These are phyloP conservation scores for Aspergillus steynii DNA, from an alignment of 495 filamentous ascomycete genomes.

Conservation along the genomic window DNA sequence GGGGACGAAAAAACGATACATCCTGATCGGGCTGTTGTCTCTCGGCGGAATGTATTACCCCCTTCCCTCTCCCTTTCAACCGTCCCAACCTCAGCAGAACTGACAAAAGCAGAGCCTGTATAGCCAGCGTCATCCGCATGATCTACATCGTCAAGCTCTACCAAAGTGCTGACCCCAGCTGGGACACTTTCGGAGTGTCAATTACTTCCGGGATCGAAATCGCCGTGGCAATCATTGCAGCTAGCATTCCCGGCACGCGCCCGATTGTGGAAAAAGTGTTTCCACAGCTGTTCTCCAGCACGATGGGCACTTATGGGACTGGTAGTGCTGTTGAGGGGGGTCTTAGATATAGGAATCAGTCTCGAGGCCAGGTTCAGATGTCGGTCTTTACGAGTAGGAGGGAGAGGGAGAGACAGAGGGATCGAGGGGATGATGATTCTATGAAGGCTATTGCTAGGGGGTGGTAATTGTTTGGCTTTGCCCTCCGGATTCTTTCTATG, in stretches of 20 bases:
- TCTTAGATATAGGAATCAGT: neutral
- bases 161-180: conserved; percentile 13
- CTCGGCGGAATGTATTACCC: conserved; percentile 13
- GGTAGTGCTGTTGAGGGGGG: too few species aligned
- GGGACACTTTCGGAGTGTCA: conserved; percentile 14
- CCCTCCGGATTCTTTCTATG: too few species aligned
- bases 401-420: too few species aligned
- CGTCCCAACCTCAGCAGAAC: neutral
- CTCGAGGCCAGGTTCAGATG: neutral
- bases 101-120: conserved; percentile 11
- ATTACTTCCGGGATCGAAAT: conserved; percentile 16
- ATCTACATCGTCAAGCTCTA: conserved; percentile 20
- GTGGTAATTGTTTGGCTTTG: conserved; percentile 13
- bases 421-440: too few species aligned
- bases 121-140: conserved; percentile 15
- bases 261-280: conserved; percentile 1
- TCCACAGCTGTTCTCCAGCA: neutral
- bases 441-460: too few species aligned
- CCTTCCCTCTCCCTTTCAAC: too few species aligned
- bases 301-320: too few species aligned
- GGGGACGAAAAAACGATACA: conserved; percentile 3
- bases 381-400: neutral
- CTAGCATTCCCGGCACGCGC: conserved; percentile 11
- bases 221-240: conserved; percentile 15
- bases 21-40: conserved; percentile 10